Conservation (phyloP, 202 grass and related monocot species). For the Panicum virgatum region DNA sequence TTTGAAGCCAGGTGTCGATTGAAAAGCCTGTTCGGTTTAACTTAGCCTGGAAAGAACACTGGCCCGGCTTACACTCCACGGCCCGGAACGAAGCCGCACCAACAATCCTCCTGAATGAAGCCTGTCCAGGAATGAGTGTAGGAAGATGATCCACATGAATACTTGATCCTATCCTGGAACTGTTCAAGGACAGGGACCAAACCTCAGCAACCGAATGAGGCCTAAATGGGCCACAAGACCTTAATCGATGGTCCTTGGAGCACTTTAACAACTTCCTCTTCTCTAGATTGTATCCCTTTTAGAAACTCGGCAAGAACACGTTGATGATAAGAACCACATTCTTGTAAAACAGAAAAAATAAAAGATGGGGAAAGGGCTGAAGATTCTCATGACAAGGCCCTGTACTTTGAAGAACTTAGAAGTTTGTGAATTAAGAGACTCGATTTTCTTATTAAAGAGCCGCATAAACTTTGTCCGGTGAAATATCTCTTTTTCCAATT, state of each 20-base stretch:
- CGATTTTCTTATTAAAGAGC: constrained; percentile 71
- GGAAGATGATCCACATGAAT: too few species aligned
- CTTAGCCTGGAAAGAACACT: too few species aligned
- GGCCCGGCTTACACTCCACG: too few species aligned
- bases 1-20: too few species aligned
- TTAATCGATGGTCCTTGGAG: constrained; percentile 61
- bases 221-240: not conserved
- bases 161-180: too few species aligned
- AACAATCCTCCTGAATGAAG: too few species aligned
- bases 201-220: too few species aligned
- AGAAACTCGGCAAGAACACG: constrained; percentile 79
- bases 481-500: constrained; percentile 65
- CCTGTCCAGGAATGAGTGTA: too few species aligned
- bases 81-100: too few species aligned
- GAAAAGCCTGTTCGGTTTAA: too few species aligned
- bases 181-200: too few species aligned
- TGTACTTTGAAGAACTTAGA: constrained; percentile 17
- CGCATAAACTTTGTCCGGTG: constrained; percentile 67
- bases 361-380: not conserved
- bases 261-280: constrained; percentile 65
- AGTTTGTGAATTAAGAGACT: constrained; percentile 57
- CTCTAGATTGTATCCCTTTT: constrained; percentile 82
- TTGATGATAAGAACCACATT: constrained; percentile 90
- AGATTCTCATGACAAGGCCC: not conserved
- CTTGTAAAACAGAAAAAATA: constrained; percentile 38